Evolutionary conservation across 2,329 filamentous ascomycete genomes (phyloP), one percentile per base, ranked within the genome.

Genomic region (Aspergillus thermomutatus): DNA sequence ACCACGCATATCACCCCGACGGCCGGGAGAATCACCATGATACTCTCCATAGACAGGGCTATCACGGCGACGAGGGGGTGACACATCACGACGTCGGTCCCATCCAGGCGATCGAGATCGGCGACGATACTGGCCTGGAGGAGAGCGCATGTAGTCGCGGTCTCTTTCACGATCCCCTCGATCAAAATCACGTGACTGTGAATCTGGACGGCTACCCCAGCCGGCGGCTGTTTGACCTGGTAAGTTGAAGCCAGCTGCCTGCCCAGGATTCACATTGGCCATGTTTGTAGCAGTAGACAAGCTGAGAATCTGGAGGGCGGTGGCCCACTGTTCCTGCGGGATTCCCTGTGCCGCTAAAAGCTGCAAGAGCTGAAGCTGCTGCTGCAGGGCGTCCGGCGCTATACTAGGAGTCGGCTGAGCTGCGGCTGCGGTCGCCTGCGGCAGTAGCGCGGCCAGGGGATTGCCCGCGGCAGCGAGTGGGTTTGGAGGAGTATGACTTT

Each of bases 21-120:
- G 81, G 55, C 83, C 83, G 37, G 86, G 84, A 19, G 86, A 87
- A 68, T 87, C 85, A 59, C 84, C 87, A 58, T 89, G 87, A 75
- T 90, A 93, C 53, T 88, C 85, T 58, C 85, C 87, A 74, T 87
- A 89, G 6, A 87, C 85, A 53, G 87, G 87, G 65, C 90, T 91
- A 67, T 84, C 82, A 57, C 84, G 82, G 63, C 84, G 83, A 63
- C 82, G 80, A 52, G 81, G 80, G 31, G 82, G 87, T 54, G 87
- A 87, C 58, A 84, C 82, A 59, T 85, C 85, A 60, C 83, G 80
- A 65, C 86, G 87, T 81, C 89, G 90, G 64, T 85, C 85, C 68
- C 86, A 88, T 56, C 87, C 87, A 51, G 92, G 90, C 62, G 92
- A 96, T 41, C 90, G 86, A 31, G 90, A 93, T 52, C 92, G 85